Evolutionary conservation across 768 basidiomycete species (phyloP).

Genomic region (button mushroom (Agaricus bisporus)): DNA sequence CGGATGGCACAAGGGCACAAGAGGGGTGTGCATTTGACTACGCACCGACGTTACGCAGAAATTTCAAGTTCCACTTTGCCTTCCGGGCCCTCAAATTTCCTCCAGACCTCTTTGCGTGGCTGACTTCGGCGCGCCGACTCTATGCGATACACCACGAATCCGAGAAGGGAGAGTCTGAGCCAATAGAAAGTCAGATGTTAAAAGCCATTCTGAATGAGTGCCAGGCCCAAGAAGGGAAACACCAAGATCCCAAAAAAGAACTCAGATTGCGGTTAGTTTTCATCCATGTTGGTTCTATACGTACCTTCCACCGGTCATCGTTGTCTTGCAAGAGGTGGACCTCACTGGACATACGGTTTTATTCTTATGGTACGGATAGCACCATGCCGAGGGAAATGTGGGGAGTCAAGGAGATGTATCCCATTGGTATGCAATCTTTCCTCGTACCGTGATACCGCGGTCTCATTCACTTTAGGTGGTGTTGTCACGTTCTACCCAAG

Average conservation of each 20-base stretch:
- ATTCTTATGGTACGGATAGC: slow-evolving; percentile 62
- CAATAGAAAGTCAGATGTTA: slow-evolving; percentile 35
- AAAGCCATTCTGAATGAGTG: slow-evolving; percentile 8
- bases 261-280: slow-evolving; percentile 41
- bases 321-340: slow-evolving; percentile 39
- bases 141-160: slow-evolving; percentile 48
- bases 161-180: slow-evolving; percentile 24
- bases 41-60: background rate
- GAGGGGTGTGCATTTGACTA: background rate
- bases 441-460: background rate
- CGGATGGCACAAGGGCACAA: background rate
- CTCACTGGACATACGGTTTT: slow-evolving; percentile 47
- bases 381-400: slow-evolving; percentile 43
- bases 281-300: slow-evolving; percentile 55
- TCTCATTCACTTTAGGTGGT: slow-evolving; percentile 43
- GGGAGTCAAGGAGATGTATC: slow-evolving; percentile 65
- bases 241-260: slow-evolving; percentile 6
- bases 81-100: slow-evolving; percentile 45
- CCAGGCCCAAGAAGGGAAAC: slow-evolving; percentile 5
- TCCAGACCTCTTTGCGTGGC: slow-evolving; percentile 36
- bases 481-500: slow-evolving; percentile 64
- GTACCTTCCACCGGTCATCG: slow-evolving; percentile 41
- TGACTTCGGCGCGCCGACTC: slow-evolving; percentile 24
- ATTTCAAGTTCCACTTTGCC: slow-evolving; percentile 27
- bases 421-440: slow-evolving; percentile 42